Evolutionary conservation across 495 filamentous ascomycete genomes (phyloP), one percentile per base, ranked within the genome.

Genomic region (Coniosporium apollinis): DNA sequence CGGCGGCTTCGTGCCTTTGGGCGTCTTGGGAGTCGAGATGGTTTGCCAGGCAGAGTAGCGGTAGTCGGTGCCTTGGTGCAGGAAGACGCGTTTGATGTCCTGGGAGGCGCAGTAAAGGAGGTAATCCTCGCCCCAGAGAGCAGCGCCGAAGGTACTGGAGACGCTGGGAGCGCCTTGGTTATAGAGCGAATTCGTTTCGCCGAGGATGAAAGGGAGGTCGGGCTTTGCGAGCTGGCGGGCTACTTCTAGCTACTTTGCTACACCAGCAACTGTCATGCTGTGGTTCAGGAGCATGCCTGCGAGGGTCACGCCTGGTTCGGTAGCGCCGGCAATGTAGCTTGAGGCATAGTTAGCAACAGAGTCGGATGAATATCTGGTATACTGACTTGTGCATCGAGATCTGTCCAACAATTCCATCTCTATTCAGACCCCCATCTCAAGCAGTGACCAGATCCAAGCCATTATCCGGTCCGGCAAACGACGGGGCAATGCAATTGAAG

Each of bases 41-140:
- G 76, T 73, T 41, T 77, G 73, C 74, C 74, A 78, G 21, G 52
- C 40, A 32, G 47, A 47, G 42, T 72, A 72, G 19, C 74, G 65
- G 48, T 72, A 78, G 50, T 74, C 56, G 22, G 67, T 73, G 5
- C 73, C 73, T 56, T 67, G 62, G 49, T 82, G 76, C 69, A 79
- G 75, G 45, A 78, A 69, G 5, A 72, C 61, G 29, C 72, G 62
- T 9, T 54, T 54, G 59, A 79, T 71, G 20, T 64, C 65, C 5
- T 62, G 60, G 6, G 62, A 56, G 3, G 73, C 76, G 33, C 61
- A 60, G 45, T 65, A 69, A 11, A 77, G 58, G 44, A 67, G 68
- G 59, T 76, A 80, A 48, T 82, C 74, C 8, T 78, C 47, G 22
- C 58, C 68, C 76, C 76, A 82, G 20, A 80, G 67, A 0, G 76